Evolutionary conservation across 2,329 filamentous ascomycete genomes (phyloP).

Genomic region (Ascochyta viciae-villosae): DNA sequence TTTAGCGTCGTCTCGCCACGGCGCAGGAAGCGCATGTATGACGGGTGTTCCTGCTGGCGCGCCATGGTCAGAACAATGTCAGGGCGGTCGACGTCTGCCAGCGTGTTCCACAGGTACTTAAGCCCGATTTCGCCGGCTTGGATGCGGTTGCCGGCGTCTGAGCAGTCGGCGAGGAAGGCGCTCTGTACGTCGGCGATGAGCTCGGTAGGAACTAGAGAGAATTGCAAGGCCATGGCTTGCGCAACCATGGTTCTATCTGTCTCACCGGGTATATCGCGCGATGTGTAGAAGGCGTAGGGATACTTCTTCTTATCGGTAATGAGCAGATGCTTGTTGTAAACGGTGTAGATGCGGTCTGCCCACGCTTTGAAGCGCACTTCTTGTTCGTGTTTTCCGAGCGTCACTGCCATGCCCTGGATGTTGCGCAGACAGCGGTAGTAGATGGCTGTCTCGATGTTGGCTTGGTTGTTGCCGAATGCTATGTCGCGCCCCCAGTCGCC

Average conservation of each 20-base stretch:
- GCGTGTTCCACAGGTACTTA: slow-evolving; percentile 53
- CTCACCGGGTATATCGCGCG: slow-evolving; percentile 41
- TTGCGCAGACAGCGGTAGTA: slow-evolving; percentile 52
- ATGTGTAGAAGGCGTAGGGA: slow-evolving; percentile 52
- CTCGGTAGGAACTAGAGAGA: slow-evolving; percentile 37
- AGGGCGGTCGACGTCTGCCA: slow-evolving; percentile 49
- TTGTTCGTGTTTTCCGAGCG: slow-evolving; percentile 18
- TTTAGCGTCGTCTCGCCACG: slow-evolving; percentile 54
- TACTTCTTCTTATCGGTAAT: slow-evolving; percentile 31
- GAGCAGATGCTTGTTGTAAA: slow-evolving; percentile 32
- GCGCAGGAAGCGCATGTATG: slow-evolving; percentile 57
- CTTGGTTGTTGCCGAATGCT: slow-evolving; percentile 54
- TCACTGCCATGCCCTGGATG: slow-evolving; percentile 46
- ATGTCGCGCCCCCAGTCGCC: slow-evolving; percentile 56
- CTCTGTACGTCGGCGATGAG: slow-evolving; percentile 34
- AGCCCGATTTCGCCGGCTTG: slow-evolving; percentile 54
- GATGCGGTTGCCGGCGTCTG: slow-evolving; percentile 40
- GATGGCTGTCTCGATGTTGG: slow-evolving; percentile 55
- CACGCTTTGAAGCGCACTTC: slow-evolving; percentile 26
- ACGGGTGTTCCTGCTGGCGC: slow-evolving; percentile 57
- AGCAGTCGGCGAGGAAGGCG: slow-evolving; percentile 38
- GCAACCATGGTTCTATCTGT: slow-evolving; percentile 50
- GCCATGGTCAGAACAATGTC: slow-evolving; percentile 54
- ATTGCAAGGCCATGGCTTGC: slow-evolving; percentile 50
- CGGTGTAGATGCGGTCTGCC: slow-evolving; percentile 29